Evolutionary conservation across 129 eudicot genomes (phyloP).

Genomic region (Flaveria bidentis): DNA sequence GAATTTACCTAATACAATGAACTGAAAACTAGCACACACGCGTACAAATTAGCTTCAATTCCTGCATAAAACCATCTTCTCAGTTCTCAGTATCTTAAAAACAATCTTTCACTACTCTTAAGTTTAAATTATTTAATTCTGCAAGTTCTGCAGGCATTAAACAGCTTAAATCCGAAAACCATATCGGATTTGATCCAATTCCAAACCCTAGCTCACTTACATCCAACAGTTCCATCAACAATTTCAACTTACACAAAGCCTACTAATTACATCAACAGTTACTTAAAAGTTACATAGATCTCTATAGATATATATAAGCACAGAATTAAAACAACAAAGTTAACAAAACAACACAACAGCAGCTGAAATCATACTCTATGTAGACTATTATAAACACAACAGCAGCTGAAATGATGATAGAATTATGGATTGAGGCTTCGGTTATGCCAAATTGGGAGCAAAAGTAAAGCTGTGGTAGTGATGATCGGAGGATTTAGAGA

Average conservation of each 20-base stretch:
- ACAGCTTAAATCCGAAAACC: background rate
- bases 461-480: constrained; percentile 6
- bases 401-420: background rate
- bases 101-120: background rate
- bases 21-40: constrained; percentile 9
- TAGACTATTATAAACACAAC: background rate
- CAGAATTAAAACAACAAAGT: constrained; percentile 10
- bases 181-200: background rate
- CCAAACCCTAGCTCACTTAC: constrained; percentile 17
- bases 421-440: background rate
- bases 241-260: background rate
- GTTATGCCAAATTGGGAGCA: background rate
- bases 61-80: background rate
- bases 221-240: background rate
- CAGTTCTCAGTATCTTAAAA: too few species aligned
- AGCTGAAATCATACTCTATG: background rate
- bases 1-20: background rate
- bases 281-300: background rate
- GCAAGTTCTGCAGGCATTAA: background rate
- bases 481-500: background rate
- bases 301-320: background rate
- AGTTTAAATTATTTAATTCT: background rate
- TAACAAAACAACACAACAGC: background rate
- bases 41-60: background rate
- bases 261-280: background rate